phyloP scores from a whole-genome alignment of 306 rosid species.

The Vigna hirtella region DNA sequence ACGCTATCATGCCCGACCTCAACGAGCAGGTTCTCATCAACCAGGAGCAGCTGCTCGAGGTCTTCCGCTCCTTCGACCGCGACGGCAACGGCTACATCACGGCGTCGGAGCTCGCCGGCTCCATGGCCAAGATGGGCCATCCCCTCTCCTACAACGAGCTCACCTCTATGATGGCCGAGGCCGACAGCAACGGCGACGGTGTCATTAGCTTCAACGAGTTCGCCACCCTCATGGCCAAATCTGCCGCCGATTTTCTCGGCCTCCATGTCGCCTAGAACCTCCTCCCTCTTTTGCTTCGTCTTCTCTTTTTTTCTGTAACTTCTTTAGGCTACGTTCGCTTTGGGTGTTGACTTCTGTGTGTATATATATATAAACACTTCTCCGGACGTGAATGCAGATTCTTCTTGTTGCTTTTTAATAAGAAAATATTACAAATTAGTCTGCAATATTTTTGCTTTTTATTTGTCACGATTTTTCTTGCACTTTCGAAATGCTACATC shows the following conservation, averaged over 20 bases:
- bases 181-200: slow-evolving; percentile 84
- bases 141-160: slow-evolving; percentile 75
- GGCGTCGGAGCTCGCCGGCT: slow-evolving; percentile 78
- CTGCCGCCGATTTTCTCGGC: slow-evolving; percentile 84
- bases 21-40: slow-evolving; percentile 60
- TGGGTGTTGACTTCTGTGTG: not conserved
- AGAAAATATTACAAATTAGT: no score
- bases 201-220: slow-evolving; percentile 83
- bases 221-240: slow-evolving; percentile 68
- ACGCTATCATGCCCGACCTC: slow-evolving; percentile 65
- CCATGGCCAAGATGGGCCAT: slow-evolving; percentile 91
- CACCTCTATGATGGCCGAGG: slow-evolving; percentile 72
- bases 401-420: no score
- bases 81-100: slow-evolving; percentile 89
- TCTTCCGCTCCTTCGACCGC: slow-evolving; percentile 76
- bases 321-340: not conserved
- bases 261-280: slow-evolving; percentile 16
- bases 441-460: no score
- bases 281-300: no score
- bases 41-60: slow-evolving; percentile 79
- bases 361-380: no score
- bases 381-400: no score
- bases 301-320: not conserved
- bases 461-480: no score
- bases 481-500: no score